These are phyloP conservation scores for Cardamine occulta DNA, from an alignment of 345 rosid genomes.

Conservation along the genomic window DNA sequence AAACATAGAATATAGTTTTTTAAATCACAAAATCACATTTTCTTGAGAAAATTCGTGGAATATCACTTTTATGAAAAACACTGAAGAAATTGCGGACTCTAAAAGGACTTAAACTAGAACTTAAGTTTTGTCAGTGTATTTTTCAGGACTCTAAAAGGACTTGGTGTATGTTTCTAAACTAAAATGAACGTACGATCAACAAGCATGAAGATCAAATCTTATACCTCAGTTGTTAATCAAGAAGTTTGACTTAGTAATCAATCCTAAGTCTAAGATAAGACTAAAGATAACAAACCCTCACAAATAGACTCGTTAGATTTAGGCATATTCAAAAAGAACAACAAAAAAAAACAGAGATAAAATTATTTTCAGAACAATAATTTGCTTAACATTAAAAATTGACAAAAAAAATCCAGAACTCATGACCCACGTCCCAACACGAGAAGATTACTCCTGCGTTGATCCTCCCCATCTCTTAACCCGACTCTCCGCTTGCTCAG, in stretches of 20 bases:
- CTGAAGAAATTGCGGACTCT: too few species aligned
- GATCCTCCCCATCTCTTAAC: conserved; percentile 89
- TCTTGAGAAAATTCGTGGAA: too few species aligned
- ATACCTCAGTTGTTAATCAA: background rate
- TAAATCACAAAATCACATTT: too few species aligned
- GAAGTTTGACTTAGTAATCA: conserved; percentile 10
- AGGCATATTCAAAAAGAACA: background rate
- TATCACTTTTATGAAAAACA: too few species aligned
- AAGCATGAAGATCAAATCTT: too few species aligned
- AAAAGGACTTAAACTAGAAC: too few species aligned
- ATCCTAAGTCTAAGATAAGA: background rate
- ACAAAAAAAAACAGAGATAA: background rate
- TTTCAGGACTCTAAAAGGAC: too few species aligned
- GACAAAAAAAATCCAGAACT: background rate
- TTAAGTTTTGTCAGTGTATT: too few species aligned
- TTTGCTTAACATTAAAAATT: background rate
- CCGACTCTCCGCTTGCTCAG: conserved; percentile 73
- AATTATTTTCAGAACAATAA: background rate
- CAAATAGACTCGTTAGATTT: background rate
- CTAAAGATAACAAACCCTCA: conserved; percentile 9
- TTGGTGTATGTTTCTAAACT: too few species aligned
- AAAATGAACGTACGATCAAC: too few species aligned
- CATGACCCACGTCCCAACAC: background rate
- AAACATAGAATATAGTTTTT: too few species aligned
- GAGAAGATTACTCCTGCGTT: conserved; percentile 30